A percentile compares a stretch with the other conserved stretches of the same genome.
Evolutionary conservation across 78 protist genomes (phyloP).

Genomic region (Bigelowiella natans): DNA sequence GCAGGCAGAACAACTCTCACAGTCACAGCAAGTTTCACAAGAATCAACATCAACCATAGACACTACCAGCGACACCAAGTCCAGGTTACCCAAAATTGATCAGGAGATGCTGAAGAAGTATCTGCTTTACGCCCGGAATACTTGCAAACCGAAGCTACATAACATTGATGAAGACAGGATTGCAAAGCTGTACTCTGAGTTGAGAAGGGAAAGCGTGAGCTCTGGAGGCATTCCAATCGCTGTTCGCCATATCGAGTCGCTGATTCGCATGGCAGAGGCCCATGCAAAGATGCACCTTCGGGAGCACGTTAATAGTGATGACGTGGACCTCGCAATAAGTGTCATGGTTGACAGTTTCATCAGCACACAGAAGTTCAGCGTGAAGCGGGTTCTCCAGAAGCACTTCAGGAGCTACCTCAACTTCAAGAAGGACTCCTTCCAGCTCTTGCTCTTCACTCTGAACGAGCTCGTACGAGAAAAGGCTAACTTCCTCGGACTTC

Average conservation of each 20-base stretch:
- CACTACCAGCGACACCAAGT: not conserved
- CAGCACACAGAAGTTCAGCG: constrained; percentile 58
- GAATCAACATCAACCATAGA: no score
- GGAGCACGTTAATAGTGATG: constrained; percentile 59
- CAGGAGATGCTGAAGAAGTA: constrained; percentile 85
- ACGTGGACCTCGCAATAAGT: constrained; percentile 80
- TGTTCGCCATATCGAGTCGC: constrained; percentile 85
- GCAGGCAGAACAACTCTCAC: not conserved
- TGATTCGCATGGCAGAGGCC: constrained; percentile 89
- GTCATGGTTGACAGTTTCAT: constrained; percentile 76
- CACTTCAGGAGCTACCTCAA: constrained; percentile 48
- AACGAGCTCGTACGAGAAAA: not conserved
- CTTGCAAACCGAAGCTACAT: constrained; percentile 4
- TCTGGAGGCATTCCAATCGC: constrained; percentile 79
- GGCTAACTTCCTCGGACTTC: not conserved
- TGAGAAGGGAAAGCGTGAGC: constrained; percentile 60
- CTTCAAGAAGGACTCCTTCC: constrained; percentile 56
- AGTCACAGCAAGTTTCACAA: not conserved
- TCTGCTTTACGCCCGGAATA: constrained; percentile 45
- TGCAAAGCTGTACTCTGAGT: constrained; percentile 39
- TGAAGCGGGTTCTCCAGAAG: not conserved
- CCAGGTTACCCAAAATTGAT: constrained; percentile 5
- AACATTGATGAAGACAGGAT: constrained; percentile 17
- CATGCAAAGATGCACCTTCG: constrained; percentile 90
- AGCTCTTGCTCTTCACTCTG: constrained; percentile 40